These are phyloP conservation scores for Nicotiana noctiflora DNA, from an alignment of 257 asterid genomes.

Conservation along the genomic window DNA sequence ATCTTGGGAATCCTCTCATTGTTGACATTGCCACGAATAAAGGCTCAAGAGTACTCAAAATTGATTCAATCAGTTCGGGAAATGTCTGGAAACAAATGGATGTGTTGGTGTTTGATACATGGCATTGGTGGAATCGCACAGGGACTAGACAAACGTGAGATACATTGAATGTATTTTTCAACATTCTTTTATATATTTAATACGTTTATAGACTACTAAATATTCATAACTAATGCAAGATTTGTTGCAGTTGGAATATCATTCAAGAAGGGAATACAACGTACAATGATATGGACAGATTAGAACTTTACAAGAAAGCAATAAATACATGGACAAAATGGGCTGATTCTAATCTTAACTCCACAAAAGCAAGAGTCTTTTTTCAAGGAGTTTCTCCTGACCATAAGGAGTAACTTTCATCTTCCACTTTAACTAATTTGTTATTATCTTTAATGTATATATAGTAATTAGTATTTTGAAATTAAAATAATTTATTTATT, in stretches of 20 bases:
- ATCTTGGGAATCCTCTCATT: conserved; percentile 26
- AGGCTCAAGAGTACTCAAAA: conserved; percentile 22
- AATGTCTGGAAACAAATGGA: conserved; percentile 27
- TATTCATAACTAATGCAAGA: neutral
- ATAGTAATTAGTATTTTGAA: neutral
- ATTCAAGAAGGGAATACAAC: conserved; percentile 28
- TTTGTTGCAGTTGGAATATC: conserved; percentile 49
- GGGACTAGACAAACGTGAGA: conserved; percentile 49
- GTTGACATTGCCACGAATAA: conserved; percentile 23
- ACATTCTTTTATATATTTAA: neutral
- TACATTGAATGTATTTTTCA: neutral
- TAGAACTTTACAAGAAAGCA: conserved; percentile 39
- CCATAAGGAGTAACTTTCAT: conserved; percentile 34
- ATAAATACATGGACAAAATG: conserved; percentile 48
- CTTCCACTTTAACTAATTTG: neutral
- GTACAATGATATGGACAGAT: conserved; percentile 40
- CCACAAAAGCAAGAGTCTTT: conserved; percentile 32
- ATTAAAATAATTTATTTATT: neutral
- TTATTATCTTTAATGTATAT: neutral
- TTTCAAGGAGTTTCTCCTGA: conserved; percentile 65
- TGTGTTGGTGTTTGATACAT: conserved; percentile 33
- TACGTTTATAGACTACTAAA: neutral
- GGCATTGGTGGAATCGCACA: conserved; percentile 61
- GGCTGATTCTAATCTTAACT: conserved; percentile 34
- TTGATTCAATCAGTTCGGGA: conserved; percentile 25